These are phyloP conservation scores for Setaria italica DNA, from an alignment of 202 grass and related monocot genomes.

Conservation along the genomic window DNA sequence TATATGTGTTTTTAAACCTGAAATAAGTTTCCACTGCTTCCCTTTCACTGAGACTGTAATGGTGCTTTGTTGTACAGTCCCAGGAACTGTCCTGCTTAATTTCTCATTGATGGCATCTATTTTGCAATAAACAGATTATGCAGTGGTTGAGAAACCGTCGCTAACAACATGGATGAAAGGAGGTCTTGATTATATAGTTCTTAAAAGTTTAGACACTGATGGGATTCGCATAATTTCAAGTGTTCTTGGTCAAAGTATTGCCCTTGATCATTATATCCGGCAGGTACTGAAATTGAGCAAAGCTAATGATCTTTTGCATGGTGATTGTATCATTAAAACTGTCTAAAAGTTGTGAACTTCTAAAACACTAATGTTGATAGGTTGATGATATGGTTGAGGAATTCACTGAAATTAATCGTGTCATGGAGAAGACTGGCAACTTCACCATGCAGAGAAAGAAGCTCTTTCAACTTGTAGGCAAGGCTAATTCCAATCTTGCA, in stretches of 20 bases:
- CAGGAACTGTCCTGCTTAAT: background rate
- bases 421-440: constrained; percentile 91
- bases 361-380: constrained; percentile 45
- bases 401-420: constrained; percentile 93
- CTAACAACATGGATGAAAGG: constrained; percentile 89
- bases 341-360: background rate
- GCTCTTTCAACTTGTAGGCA: constrained; percentile 96
- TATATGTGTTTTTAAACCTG: background rate
- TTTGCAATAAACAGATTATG: constrained; percentile 72
- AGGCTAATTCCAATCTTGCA: constrained; percentile 89
- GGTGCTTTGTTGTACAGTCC: background rate
- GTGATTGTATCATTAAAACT: background rate
- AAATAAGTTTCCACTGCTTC: background rate
- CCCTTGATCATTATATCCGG: constrained; percentile 91
- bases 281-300: constrained; percentile 64
- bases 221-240: constrained; percentile 86
- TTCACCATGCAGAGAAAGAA: constrained; percentile 93
- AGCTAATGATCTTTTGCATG: constrained; percentile 22
- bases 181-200: constrained; percentile 88
- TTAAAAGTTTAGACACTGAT: constrained; percentile 90
- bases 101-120: constrained; percentile 17
- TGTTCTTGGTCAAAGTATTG: constrained; percentile 96
- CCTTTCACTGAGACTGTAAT: background rate
- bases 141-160: constrained; percentile 81
- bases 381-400: constrained; percentile 98